These are phyloP conservation scores for Leishmania amazonensis DNA, from an alignment of 208 protist genomes.

Conservation along the genomic window DNA sequence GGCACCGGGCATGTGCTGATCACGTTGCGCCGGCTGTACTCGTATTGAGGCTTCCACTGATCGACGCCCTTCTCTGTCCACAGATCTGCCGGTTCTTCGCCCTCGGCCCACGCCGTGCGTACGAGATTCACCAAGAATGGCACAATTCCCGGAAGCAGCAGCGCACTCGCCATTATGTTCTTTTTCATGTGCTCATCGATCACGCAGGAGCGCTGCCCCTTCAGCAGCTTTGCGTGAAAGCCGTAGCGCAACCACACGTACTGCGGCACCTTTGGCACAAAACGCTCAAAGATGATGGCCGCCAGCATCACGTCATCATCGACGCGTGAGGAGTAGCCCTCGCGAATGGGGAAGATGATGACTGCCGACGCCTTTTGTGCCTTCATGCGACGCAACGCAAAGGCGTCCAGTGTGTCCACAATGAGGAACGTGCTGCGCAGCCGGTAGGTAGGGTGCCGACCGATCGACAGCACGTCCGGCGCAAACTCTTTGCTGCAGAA, in stretches of 20 bases:
- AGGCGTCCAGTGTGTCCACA: conserved; percentile 61
- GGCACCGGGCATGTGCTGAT: conserved; percentile 72
- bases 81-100: conserved; percentile 47
- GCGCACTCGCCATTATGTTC: conserved; percentile 78
- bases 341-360: conserved; percentile 73
- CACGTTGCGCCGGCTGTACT: conserved; percentile 78
- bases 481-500: conserved; percentile 82
- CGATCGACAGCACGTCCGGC: conserved; percentile 67
- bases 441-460: conserved; percentile 79
- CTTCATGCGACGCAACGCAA: conserved; percentile 66
- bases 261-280: conserved; percentile 72
- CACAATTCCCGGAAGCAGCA: conserved; percentile 81
- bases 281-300: conserved; percentile 79
- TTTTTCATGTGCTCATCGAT: conserved; percentile 87
- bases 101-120: conserved; percentile 61
- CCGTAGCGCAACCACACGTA: conserved; percentile 86
- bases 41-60: conserved; percentile 82
- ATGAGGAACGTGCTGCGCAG: conserved; percentile 76
- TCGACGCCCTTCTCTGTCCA: conserved; percentile 58
- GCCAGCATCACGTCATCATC: conserved; percentile 89
- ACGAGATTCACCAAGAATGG: conserved; percentile 89
- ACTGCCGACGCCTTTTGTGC: conserved; percentile 63
- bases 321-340: conserved; percentile 68
- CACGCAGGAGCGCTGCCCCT: conserved; percentile 55
- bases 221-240: conserved; percentile 68